Percentiles rank a stretch among this genome's conserved stretches.
Evolutionary conservation across 768 basidiomycete species (phyloP).

Genomic region (Leccinum truebloodii): DNA sequence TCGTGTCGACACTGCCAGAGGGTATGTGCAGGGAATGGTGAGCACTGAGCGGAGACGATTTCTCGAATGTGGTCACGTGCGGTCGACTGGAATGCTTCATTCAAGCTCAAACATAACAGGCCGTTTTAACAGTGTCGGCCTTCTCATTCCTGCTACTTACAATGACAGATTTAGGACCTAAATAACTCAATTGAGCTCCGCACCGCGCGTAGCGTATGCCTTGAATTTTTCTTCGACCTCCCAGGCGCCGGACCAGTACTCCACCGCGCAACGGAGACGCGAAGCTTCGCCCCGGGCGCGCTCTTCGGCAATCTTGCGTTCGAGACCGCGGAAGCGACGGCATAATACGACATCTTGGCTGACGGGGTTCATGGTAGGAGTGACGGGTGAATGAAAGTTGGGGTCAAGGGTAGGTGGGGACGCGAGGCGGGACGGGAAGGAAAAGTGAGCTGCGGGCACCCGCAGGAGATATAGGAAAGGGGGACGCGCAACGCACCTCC

Average conservation of each 20-base stretch:
- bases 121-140: no score
- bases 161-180: background rate
- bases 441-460: background rate
- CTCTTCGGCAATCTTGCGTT: constrained; percentile 74
- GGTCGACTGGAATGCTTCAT: no score
- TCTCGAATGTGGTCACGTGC: no score
- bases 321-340: constrained; percentile 73
- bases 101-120: no score
- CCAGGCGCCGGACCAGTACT: constrained; percentile 95
- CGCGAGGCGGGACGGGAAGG: background rate
- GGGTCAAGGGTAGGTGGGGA: background rate
- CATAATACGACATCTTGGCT: constrained; percentile 87
- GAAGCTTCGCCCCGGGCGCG: constrained; percentile 40
- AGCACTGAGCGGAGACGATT: no score
- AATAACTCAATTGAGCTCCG: background rate
- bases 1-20: no score
- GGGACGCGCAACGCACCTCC: constrained; percentile 48
- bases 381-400: background rate
- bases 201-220: constrained; percentile 2
- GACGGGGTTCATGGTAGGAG: background rate
- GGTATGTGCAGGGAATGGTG: no score
- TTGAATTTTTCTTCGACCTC: constrained; percentile 87
- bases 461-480: background rate
- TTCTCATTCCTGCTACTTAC: background rate
- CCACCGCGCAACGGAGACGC: constrained; percentile 71